Evolutionary conservation across 495 filamentous ascomycete species (phyloP).

Genomic region (Penicillium manginii): DNA sequence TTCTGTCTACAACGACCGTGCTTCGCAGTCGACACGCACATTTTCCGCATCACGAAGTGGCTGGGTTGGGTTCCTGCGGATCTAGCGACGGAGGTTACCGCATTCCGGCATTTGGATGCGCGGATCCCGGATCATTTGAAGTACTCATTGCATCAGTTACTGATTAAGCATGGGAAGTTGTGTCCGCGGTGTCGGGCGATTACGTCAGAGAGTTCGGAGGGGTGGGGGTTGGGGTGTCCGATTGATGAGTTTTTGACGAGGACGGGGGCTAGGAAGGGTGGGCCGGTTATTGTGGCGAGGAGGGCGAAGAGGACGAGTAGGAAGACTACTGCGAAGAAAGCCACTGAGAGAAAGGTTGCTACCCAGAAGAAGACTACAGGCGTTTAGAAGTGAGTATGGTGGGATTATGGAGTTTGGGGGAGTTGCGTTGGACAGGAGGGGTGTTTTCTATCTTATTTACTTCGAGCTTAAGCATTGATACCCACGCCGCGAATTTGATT

Average conservation of each 20-base stretch:
- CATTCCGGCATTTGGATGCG: conserved; percentile 81
- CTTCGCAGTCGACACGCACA: conserved; percentile 87
- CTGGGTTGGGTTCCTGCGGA: conserved; percentile 74
- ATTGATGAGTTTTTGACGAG: conserved; percentile 56
- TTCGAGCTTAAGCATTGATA: too few species aligned
- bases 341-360: too few species aligned
- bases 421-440: too few species aligned
- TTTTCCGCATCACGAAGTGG: conserved; percentile 80
- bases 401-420: too few species aligned
- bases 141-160: conserved; percentile 83
- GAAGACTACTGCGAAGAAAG: too few species aligned
- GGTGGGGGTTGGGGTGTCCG: conserved; percentile 53
- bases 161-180: conserved; percentile 82
- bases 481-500: too few species aligned
- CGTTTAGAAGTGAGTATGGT: too few species aligned
- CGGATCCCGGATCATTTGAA: conserved; percentile 84
- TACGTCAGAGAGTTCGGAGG: conserved; percentile 46
- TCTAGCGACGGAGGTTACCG: conserved; percentile 66
- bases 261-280: conserved; percentile 43
- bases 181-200: conserved; percentile 77
- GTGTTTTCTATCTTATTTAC: too few species aligned
- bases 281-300: not conserved
- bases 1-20: conserved; percentile 79
- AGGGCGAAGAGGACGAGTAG: not conserved
- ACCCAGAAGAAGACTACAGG: too few species aligned